Evolutionary conservation across 352 stramenopile species (phyloP).

Genomic region (Saprolegnia diclina): DNA sequence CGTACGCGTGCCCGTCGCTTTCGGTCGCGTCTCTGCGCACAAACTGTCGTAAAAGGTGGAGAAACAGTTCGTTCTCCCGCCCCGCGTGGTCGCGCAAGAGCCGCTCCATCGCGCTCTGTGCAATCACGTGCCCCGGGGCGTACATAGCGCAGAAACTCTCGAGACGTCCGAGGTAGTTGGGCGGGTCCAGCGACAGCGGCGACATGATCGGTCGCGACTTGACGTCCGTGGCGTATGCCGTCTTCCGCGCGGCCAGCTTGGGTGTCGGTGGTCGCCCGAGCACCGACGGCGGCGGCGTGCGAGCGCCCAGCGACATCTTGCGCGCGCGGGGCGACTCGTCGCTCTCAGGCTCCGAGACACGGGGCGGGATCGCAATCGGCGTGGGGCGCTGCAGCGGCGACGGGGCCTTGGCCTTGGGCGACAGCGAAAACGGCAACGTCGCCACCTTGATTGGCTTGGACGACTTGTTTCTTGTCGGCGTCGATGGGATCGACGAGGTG

Average conservation of each 20-base stretch:
- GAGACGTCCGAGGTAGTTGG: slow-evolving; percentile 15
- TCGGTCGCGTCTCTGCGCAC: not conserved
- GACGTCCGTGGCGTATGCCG: not conserved
- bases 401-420: slow-evolving; percentile 8
- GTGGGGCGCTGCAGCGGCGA: not conserved
- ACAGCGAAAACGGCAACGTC: slow-evolving; percentile 9
- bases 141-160: slow-evolving; percentile 15
- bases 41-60: slow-evolving; percentile 12
- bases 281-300: not conserved
- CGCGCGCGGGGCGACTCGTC: slow-evolving; percentile 15
- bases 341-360: not conserved
- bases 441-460: slow-evolving; percentile 4
- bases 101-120: not conserved
- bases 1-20: slow-evolving; percentile 6
- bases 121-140: slow-evolving; percentile 3
- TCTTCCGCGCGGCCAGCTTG: not conserved
- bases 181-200: not conserved
- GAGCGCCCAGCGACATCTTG: slow-evolving; percentile 17
- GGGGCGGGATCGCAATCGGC: not conserved
- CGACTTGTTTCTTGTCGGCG: not conserved
- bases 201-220: not conserved
- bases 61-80: slow-evolving; percentile 12
- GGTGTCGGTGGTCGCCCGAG: not conserved
- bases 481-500: not conserved
- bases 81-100: slow-evolving; percentile 2